A percentile compares a stretch with the other conserved stretches of the same genome.
These are phyloP conservation scores for Plasmodium gallinaceum DNA, from an alignment of 169 alveolate genomes.

Conservation along the genomic window DNA sequence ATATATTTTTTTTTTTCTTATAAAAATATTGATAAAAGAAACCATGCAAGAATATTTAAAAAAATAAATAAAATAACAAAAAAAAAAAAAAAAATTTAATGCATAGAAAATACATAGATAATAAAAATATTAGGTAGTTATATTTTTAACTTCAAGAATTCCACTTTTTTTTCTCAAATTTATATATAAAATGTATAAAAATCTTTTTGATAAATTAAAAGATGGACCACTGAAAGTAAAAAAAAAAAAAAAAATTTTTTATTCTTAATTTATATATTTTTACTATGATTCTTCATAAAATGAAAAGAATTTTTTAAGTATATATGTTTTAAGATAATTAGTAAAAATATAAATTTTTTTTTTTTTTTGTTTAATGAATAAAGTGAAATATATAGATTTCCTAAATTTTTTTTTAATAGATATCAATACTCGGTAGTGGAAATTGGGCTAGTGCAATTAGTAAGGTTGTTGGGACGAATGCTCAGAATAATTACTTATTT, in stretches of 20 bases:
- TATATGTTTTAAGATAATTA: too few relatives aligned
- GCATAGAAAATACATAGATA: too few relatives aligned
- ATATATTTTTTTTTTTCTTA: background rate
- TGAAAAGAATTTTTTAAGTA: background rate
- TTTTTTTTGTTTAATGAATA: too few relatives aligned
- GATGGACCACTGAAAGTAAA: slow-evolving; percentile 76
- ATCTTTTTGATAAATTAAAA: slow-evolving; percentile 55
- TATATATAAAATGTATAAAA: slow-evolving; percentile 25
- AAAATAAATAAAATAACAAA: too few relatives aligned
- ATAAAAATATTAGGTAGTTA: too few relatives aligned
- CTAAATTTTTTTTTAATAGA: slow-evolving; percentile 59
- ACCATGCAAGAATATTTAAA: too few relatives aligned
- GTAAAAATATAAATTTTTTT: too few relatives aligned
- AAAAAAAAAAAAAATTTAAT: too few relatives aligned
- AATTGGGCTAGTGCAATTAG: slow-evolving; percentile 92
- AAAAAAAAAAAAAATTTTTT: background rate
- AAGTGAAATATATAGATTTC: too few relatives aligned
- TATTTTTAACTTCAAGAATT: too few relatives aligned
- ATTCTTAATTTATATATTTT: background rate
- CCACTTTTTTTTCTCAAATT: too few relatives aligned
- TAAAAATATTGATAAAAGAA: too few relatives aligned
- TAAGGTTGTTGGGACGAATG: slow-evolving; percentile 86
- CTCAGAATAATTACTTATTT: slow-evolving; percentile 70
- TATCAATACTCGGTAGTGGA: slow-evolving; percentile 90
- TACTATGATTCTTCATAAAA: background rate